phyloP scores from a whole-genome alignment of 2,329 filamentous ascomycete genomes.

The Trichoderma guizhouense region DNA sequence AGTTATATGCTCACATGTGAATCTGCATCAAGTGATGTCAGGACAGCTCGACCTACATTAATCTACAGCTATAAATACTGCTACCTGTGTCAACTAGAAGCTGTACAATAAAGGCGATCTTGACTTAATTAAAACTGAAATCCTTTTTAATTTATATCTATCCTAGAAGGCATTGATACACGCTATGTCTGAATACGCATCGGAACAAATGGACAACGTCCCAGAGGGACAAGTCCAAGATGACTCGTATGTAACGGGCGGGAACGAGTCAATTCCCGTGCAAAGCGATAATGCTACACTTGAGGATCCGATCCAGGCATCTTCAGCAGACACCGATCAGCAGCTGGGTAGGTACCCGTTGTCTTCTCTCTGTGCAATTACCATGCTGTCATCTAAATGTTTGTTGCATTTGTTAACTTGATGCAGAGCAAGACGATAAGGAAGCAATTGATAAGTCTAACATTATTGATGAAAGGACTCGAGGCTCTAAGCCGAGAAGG shows the following conservation, averaged over 20 bases:
- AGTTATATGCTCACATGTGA: background rate
- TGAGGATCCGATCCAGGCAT: conserved; percentile 9
- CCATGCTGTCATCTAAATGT: background rate
- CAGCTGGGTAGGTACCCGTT: background rate
- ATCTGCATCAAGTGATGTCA: background rate
- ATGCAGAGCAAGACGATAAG: conserved; percentile 33
- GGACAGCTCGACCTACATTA: background rate
- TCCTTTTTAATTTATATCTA: background rate
- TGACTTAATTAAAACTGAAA: background rate
- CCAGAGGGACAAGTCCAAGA: conserved; percentile 12
- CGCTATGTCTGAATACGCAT: background rate
- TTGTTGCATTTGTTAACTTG: background rate
- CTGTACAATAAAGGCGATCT: background rate
- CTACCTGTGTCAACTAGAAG: background rate
- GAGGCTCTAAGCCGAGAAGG: conserved; percentile 28
- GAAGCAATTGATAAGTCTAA: conserved; percentile 38
- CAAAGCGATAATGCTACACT: background rate
- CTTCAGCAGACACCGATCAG: conserved; percentile 1
- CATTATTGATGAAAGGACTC: conserved; percentile 36
- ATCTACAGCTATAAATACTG: background rate
- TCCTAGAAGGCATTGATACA: background rate
- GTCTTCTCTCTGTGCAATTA: background rate
- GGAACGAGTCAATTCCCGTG: conserved; percentile 3
- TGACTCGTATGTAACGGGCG: background rate
- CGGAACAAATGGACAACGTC: background rate